Evolutionary conservation across 2,329 filamentous ascomycete species (phyloP).

Genomic region (Leptographium lundbergii): DNA sequence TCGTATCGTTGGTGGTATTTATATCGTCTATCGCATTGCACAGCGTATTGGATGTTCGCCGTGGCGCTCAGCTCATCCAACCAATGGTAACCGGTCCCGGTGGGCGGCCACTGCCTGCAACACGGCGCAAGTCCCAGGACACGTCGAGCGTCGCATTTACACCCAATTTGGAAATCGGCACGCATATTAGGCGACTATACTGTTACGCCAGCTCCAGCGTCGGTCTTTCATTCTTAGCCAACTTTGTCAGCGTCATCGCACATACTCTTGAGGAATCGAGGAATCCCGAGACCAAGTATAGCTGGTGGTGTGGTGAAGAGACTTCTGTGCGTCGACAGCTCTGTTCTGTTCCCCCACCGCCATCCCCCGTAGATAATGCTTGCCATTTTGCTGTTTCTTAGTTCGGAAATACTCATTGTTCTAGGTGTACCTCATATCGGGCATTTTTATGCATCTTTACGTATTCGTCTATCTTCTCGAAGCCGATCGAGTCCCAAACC

Average conservation of each 20-base stretch:
- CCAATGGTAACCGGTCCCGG: slow-evolving; percentile 60
- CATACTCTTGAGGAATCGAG: slow-evolving; percentile 55
- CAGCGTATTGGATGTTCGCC: slow-evolving; percentile 38
- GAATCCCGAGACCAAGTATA: slow-evolving; percentile 28
- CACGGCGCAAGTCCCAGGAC: slow-evolving; percentile 40
- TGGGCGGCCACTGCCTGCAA: slow-evolving; percentile 70
- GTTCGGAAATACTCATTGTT: slow-evolving; percentile 1
- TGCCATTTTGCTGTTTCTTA: background rate
- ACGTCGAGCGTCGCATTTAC: slow-evolving; percentile 1
- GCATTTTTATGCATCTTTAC: slow-evolving; percentile 11
- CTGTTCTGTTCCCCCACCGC: background rate
- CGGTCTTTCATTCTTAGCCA: slow-evolving; percentile 62
- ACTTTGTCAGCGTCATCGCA: slow-evolving; percentile 58
- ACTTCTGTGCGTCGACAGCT: slow-evolving; percentile 15
- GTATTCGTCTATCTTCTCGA: slow-evolving; percentile 48
- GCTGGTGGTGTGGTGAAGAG: slow-evolving; percentile 70
- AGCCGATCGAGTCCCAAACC: slow-evolving; percentile 59
- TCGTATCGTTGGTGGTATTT: slow-evolving; percentile 39
- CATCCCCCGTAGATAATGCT: background rate
- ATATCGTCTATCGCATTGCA: slow-evolving; percentile 37
- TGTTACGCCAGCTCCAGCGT: slow-evolving; percentile 60
- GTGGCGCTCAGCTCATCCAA: slow-evolving; percentile 31
- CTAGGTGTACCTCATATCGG: slow-evolving; percentile 12
- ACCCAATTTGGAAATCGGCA: slow-evolving; percentile 39
- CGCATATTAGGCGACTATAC: slow-evolving; percentile 58